These are phyloP conservation scores for Backusella circina DNA, from an alignment of 192 early-diverging fungal genomes.

Conservation along the genomic window DNA sequence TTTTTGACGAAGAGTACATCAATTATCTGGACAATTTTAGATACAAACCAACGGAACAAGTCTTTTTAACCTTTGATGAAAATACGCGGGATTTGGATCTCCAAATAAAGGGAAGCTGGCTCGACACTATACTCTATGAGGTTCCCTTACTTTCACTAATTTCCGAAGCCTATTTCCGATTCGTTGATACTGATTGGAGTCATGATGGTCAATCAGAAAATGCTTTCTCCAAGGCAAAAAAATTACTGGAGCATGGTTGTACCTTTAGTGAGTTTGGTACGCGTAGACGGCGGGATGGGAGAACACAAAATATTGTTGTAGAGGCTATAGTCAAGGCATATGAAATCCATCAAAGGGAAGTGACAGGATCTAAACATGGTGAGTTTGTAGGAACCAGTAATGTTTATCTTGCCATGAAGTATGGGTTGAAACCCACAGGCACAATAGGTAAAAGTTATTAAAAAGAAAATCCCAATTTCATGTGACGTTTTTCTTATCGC, in stretches of 20 bases:
- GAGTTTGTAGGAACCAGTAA: slow-evolving; percentile 64
- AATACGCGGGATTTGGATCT: slow-evolving; percentile 34
- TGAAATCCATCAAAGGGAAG: background rate
- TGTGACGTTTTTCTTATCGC: background rate
- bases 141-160: slow-evolving; percentile 65
- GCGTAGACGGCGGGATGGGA: slow-evolving; percentile 58
- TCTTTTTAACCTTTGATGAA: slow-evolving; percentile 28
- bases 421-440: slow-evolving; percentile 33
- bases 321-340: slow-evolving; percentile 25
- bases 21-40: slow-evolving; percentile 52
- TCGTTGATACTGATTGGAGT: slow-evolving; percentile 67
- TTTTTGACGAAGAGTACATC: slow-evolving; percentile 54
- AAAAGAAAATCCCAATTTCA: too few relatives aligned
- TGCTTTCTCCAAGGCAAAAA: slow-evolving; percentile 43
- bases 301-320: slow-evolving; percentile 63
- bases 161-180: slow-evolving; percentile 64
- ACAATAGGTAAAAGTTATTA: slow-evolving; percentile 39
- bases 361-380: slow-evolving; percentile 22
- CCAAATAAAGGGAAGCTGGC: slow-evolving; percentile 57
- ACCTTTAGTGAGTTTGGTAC: slow-evolving; percentile 80
- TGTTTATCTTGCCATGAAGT: slow-evolving; percentile 59
- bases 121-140: slow-evolving; percentile 72
- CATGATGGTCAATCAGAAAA: slow-evolving; percentile 56
- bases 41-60: slow-evolving; percentile 48
- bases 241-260: slow-evolving; percentile 52